These are phyloP conservation scores for Arthroderma sp. DNA, from an alignment of 2,329 filamentous ascomycete species.

Conservation along the genomic window DNA sequence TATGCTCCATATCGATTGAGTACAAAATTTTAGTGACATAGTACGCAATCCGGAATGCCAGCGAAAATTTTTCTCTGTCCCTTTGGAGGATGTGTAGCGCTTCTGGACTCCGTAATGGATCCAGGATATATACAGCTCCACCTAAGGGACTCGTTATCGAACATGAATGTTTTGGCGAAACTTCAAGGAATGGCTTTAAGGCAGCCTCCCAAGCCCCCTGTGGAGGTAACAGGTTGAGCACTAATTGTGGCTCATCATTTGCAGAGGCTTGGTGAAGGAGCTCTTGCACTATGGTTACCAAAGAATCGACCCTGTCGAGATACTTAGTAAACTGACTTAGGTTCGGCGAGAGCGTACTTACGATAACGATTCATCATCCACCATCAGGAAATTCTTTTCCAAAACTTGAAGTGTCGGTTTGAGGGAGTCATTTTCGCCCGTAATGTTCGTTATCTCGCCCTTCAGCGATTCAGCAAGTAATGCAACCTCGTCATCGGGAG, in stretches of 20 bases:
- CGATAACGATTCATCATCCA: conserved; percentile 35
- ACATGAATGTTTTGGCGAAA: conserved; percentile 43
- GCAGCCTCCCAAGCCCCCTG: conserved; percentile 53
- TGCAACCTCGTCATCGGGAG: conserved; percentile 40
- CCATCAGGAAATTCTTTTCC: conserved; percentile 39
- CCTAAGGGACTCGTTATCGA: conserved; percentile 62
- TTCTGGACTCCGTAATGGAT: conserved; percentile 13
- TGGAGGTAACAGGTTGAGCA: conserved; percentile 49
- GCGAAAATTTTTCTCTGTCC: conserved; percentile 58
- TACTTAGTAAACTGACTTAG: conserved; percentile 19
- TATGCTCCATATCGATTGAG: conserved; percentile 24
- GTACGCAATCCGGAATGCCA: conserved; percentile 61
- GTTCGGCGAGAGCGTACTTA: conserved; percentile 21
- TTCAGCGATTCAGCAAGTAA: conserved; percentile 29
- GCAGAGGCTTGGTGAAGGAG: conserved; percentile 28
- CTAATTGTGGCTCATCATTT: conserved; percentile 20
- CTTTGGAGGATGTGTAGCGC: background rate
- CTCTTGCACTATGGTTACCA: conserved; percentile 44
- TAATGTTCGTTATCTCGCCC: conserved; percentile 24
- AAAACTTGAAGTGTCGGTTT: conserved; percentile 43
- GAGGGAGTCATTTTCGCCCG: conserved; percentile 31
- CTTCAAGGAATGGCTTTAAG: conserved; percentile 41
- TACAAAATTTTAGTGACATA: conserved; percentile 53
- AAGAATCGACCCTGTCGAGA: conserved; percentile 40
- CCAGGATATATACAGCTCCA: conserved; percentile 56